Conservation (phyloP, 2,329 filamentous ascomycete species). For the Fusarium secorum region DNA sequence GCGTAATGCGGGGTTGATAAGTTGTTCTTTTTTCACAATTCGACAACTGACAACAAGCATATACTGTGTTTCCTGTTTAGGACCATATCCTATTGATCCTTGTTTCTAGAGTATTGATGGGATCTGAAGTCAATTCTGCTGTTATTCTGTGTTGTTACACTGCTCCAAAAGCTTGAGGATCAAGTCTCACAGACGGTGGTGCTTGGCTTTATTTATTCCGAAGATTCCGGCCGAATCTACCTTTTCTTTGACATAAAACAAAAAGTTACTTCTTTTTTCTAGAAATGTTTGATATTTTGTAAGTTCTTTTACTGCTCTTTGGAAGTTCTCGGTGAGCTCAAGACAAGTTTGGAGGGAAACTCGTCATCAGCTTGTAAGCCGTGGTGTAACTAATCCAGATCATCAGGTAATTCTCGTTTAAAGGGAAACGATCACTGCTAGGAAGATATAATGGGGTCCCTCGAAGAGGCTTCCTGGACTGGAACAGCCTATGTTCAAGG, state of each 20-base stretch:
- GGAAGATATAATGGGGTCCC: slow-evolving; percentile 7
- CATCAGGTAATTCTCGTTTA: not conserved
- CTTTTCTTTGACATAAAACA: not conserved
- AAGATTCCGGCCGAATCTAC: not conserved
- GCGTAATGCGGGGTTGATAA: slow-evolving; percentile 31
- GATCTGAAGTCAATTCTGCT: not conserved
- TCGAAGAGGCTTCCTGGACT: not conserved
- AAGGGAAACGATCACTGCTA: not conserved
- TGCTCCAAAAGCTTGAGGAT: not conserved
- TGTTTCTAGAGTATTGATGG: not conserved
- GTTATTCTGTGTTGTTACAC: not conserved
- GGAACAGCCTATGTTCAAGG: slow-evolving; percentile 38
- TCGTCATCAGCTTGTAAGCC: not conserved
- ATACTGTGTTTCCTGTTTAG: not conserved
- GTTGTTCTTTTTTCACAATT: not conserved
- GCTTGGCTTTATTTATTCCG: not conserved
- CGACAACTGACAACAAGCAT: not conserved
- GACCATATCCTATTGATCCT: not conserved
- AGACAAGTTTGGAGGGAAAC: not conserved
- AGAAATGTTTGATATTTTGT: not conserved
- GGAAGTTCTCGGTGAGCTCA: fast-evolving
- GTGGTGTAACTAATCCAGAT: not conserved
- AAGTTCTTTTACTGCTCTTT: not conserved
- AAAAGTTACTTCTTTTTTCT: too few species aligned
- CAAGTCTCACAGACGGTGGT: not conserved